Conservation (phyloP, 176 grass and related monocot genomes). For the Tillandsia leiboldiana region DNA sequence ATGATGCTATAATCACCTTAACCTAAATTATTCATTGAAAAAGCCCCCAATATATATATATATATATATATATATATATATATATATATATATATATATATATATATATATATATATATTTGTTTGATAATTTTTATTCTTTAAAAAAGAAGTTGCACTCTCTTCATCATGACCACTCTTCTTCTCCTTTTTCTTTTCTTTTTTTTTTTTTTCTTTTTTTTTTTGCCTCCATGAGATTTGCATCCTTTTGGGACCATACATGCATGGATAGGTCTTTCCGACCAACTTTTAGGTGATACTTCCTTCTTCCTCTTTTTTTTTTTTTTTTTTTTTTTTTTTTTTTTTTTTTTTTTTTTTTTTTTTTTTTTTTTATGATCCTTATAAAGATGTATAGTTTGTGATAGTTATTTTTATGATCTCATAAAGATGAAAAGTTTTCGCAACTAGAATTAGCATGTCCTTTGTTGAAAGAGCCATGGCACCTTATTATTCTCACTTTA, state of each 20-base stretch:
- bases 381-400: background rate
- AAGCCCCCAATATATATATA: background rate
- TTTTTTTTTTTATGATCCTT: no score
- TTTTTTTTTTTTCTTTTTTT: no score
- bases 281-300: background rate
- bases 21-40: background rate
- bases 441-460: background rate
- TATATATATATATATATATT: background rate
- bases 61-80: background rate
- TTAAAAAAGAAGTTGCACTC: background rate
- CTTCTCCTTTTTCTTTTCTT: background rate
- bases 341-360: no score
- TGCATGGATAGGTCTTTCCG: background rate
- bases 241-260: slow-evolving; percentile 1
- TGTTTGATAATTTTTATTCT: background rate
- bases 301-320: no score
- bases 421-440: background rate
- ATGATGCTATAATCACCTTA: background rate
- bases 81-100: background rate
- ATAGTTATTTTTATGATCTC: background rate
- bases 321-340: no score
- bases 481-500: background rate
- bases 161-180: background rate
- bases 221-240: background rate
- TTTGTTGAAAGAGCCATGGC: background rate